Evolutionary conservation across 2,329 filamentous ascomycete genomes (phyloP).

Genomic region (Xylaria sp.): DNA sequence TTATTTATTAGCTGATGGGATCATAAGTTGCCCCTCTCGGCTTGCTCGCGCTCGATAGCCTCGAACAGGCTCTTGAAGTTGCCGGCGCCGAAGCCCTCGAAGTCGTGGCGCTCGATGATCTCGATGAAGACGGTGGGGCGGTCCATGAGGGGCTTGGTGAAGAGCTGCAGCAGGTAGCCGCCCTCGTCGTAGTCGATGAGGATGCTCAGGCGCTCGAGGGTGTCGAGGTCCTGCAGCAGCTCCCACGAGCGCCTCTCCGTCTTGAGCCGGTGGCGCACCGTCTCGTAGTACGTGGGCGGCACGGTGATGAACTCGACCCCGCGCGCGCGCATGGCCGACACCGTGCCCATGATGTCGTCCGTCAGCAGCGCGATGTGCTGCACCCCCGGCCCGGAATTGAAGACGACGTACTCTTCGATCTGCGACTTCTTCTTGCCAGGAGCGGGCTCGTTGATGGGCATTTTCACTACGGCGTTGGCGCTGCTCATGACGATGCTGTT

Average conservation of each 20-base stretch:
- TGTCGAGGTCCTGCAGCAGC: constrained; percentile 83
- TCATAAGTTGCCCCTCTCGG: constrained; percentile 82
- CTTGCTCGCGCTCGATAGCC: constrained; percentile 94
- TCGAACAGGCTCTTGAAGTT: constrained; percentile 97
- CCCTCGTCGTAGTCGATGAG: constrained; percentile 95
- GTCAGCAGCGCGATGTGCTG: constrained; percentile 94
- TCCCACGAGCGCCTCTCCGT: constrained; percentile 68
- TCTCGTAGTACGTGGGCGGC: constrained; percentile 84
- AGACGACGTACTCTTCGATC: constrained; percentile 93
- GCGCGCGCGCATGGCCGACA: constrained; percentile 81
- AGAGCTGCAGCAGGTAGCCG: constrained; percentile 82
- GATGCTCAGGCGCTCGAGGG: constrained; percentile 81
- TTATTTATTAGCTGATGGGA: not conserved
- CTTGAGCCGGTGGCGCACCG: constrained; percentile 79
- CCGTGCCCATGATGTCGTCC: constrained; percentile 79
- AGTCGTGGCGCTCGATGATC: constrained; percentile 92
- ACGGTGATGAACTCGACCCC: constrained; percentile 95
- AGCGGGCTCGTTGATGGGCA: constrained; percentile 98
- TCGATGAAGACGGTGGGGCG: constrained; percentile 95
- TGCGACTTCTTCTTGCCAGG: constrained; percentile 90
- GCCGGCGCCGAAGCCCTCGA: constrained; percentile 91
- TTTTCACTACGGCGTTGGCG: constrained; percentile 87
- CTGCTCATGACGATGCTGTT: constrained; percentile 92
- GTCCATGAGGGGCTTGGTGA: constrained; percentile 91
- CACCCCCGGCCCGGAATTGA: constrained; percentile 89